Evolutionary conservation across 768 basidiomycete species (phyloP).

Genomic region (Russula earlei): DNA sequence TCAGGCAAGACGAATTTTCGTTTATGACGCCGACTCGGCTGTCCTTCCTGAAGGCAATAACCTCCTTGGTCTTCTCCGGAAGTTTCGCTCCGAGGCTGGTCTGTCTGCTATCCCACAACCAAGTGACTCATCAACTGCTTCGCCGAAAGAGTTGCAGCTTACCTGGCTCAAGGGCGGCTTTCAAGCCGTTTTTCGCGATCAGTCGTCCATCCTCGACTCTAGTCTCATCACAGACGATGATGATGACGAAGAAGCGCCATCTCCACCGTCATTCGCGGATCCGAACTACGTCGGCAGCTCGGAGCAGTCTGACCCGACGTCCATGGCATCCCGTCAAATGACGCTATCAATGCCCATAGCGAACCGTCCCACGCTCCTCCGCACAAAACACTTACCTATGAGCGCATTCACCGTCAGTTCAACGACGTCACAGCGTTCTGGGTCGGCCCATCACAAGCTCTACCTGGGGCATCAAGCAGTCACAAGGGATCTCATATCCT

Average conservation of each 20-base stretch:
- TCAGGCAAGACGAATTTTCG: constrained; percentile 53
- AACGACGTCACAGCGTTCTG: constrained; percentile 28
- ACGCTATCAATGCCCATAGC: constrained; percentile 1
- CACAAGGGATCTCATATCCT: neutral
- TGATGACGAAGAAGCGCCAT: constrained; percentile 20
- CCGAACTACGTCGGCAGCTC: neutral
- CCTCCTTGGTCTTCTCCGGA: constrained; percentile 62
- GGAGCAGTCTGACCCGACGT: neutral
- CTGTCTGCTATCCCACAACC: constrained; percentile 11
- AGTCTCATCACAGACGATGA: constrained; percentile 35
- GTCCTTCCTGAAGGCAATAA: constrained; percentile 55
- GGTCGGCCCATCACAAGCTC: constrained; percentile 11
- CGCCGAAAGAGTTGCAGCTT: constrained; percentile 36
- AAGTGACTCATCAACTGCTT: neutral
- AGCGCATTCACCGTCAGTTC: constrained; percentile 51
- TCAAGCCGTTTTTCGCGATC: constrained; percentile 52
- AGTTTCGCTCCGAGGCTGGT: constrained; percentile 56
- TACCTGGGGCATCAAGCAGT: constrained; percentile 9
- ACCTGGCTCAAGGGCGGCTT: constrained; percentile 81
- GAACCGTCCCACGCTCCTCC: constrained; percentile 30
- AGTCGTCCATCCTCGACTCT: constrained; percentile 43
- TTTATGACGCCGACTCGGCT: constrained; percentile 76
- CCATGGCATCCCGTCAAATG: constrained; percentile 1
- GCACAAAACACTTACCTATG: constrained; percentile 52
- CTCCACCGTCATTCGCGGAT: constrained; percentile 16